Base-by-base conservation (phyloP, 1,284 basidiomycete species). In the Puccinia horiana region DNA sequence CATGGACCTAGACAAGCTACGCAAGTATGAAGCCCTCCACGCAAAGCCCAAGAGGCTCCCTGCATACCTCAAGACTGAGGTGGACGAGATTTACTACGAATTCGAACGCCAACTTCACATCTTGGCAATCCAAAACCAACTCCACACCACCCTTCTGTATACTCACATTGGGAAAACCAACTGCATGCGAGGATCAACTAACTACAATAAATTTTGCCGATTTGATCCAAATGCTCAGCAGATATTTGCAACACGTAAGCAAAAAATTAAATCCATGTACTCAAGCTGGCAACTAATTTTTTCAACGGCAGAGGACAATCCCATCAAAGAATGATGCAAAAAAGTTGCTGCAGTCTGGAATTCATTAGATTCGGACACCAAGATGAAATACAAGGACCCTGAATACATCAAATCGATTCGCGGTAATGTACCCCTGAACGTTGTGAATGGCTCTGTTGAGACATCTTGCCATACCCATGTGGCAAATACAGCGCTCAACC, bases 121-220 rank as follows among this genome's bases (percentile, higher is more conserved):
- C 35, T 5, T 63, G 5, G 58, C 58, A 5, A 63, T 63, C 11
- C 5, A 32, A 63, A 5, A 63, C 23, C 58, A 63, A 37, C 12
- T 63, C 16, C 58, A 63, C 29, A n/a, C 58, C 26, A 63, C 58
- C 5, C 58, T 63, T 37, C 58, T 63, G 5, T 63, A 63, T 32
- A 63, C 58, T 12, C 26, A 63, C 29, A 63, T 63, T 63, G 35
- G 58, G 8, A 12, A 63, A 37, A 63, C 35, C 16, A 63, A 63
- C 58, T 11, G 23, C 6, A 63, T 63, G 58, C 35, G 26, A 63
- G 58, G 58, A 12, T 6, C 58, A 12, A 63, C 16, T 5, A 63
- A 32, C 58, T 63, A 63, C 58, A 63, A 63, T n/a, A 63, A 63
- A 5, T 63, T 63, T n/a, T 63, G 26, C 35, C 35, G 58, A 32